A percentile compares a stretch with the other conserved stretches of the same genome.
These are phyloP conservation scores for Alternaria ethzedia DNA, from an alignment of 2,329 filamentous ascomycete species.

Conservation along the genomic window DNA sequence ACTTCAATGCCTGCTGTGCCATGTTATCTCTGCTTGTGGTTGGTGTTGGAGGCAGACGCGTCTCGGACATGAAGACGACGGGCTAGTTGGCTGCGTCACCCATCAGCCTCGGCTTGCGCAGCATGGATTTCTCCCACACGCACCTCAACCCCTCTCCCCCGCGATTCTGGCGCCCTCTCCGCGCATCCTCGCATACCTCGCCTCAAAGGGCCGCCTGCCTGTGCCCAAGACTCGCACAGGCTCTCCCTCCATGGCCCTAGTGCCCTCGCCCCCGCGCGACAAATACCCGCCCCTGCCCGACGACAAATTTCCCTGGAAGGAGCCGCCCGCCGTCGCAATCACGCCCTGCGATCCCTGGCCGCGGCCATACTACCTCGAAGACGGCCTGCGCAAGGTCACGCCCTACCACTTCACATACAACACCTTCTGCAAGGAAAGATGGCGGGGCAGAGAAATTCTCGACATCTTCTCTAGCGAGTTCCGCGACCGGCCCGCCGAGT, in stretches of 20 bases:
- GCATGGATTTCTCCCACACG: constrained; percentile 3
- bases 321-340: constrained; percentile 57
- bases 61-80: background rate
- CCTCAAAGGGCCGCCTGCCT: constrained; percentile 54
- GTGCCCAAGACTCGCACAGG: constrained; percentile 20
- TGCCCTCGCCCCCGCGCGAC: constrained; percentile 36
- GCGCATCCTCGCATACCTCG: constrained; percentile 59
- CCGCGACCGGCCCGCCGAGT: constrained; percentile 81
- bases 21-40: constrained; percentile 13
- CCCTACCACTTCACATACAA: constrained; percentile 96
- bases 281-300: constrained; percentile 37
- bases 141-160: constrained; percentile 11
- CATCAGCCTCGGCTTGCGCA: constrained; percentile 10
- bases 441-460: constrained; percentile 80
- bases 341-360: constrained; percentile 63
- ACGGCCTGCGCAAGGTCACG: constrained; percentile 78
- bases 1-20: constrained; percentile 55
- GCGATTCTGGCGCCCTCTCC: constrained; percentile 57
- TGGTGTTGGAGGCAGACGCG: background rate
- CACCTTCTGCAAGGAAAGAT: constrained; percentile 91
- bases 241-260: constrained; percentile 54
- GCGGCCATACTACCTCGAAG: constrained; percentile 81
- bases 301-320: constrained; percentile 48
- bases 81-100: background rate
- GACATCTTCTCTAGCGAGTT: constrained; percentile 94